phyloP scores from a whole-genome alignment of 176 grass and related monocot species.

The Canna indica region DNA sequence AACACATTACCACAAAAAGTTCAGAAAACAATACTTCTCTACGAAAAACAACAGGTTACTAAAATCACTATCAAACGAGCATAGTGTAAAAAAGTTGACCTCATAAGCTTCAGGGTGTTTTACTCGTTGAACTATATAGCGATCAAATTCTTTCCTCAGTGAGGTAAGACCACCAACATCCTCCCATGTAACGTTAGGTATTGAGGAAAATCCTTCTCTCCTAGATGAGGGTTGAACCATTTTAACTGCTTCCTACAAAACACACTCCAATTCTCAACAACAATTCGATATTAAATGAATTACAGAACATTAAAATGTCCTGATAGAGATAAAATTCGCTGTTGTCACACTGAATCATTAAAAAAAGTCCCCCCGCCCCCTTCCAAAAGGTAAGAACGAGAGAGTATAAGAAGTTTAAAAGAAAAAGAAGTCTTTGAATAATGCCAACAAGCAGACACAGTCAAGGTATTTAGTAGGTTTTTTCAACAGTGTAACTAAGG shows the following conservation, averaged over 20 bases:
- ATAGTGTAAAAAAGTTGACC: slow-evolving; percentile 26
- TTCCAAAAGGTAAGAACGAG: too few relatives aligned
- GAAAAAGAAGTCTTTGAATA: too few relatives aligned
- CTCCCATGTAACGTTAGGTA: slow-evolving; percentile 84
- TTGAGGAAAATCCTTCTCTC: slow-evolving; percentile 98
- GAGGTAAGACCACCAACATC: slow-evolving; percentile 91
- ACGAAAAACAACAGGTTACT: background rate
- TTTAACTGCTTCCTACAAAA: slow-evolving; percentile 63
- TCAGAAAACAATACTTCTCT: background rate
- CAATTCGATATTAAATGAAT: slow-evolving; percentile 2
- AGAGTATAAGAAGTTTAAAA: too few relatives aligned
- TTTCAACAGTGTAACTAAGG: too few relatives aligned
- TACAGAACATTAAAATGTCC: background rate
- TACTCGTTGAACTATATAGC: slow-evolving; percentile 68
- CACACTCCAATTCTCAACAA: background rate
- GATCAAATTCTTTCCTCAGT: slow-evolving; percentile 69
- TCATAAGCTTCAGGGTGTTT: slow-evolving; percentile 76
- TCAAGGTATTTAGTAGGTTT: too few relatives aligned
- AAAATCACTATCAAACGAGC: background rate
- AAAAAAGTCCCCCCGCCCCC: too few relatives aligned
- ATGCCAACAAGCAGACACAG: too few relatives aligned
- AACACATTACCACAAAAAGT: slow-evolving; percentile 5
- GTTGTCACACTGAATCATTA: background rate
- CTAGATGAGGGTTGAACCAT: slow-evolving; percentile 91
- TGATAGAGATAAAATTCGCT: background rate